Percentiles rank a stretch among this genome's conserved stretches.
Evolutionary conservation across 768 basidiomycete genomes (phyloP).

Genomic region (Lactarius sp.): DNA sequence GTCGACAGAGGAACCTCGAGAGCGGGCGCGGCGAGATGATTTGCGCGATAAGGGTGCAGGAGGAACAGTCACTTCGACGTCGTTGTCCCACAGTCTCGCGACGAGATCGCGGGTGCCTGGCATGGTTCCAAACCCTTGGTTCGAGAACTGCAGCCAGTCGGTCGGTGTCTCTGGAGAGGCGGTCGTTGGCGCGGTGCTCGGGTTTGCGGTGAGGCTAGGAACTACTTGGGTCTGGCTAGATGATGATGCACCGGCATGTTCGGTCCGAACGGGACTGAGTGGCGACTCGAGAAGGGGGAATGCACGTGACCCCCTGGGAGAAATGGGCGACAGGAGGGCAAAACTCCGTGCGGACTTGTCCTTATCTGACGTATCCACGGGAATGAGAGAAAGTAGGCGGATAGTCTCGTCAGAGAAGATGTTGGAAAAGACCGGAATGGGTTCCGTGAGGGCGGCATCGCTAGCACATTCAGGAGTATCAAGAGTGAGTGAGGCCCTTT

Average conservation of each 20-base stretch:
- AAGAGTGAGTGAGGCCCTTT: constrained; percentile 32
- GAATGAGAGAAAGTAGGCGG: constrained; percentile 44
- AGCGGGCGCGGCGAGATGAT: constrained; percentile 30
- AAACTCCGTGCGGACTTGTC: constrained; percentile 28
- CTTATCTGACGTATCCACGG: constrained; percentile 37
- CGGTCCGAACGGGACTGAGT: neutral
- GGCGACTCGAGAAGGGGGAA: constrained; percentile 18
- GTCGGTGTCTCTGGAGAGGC: constrained; percentile 32
- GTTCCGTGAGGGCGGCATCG: constrained; percentile 31
- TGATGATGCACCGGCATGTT: constrained; percentile 14
- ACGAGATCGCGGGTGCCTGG: constrained; percentile 45
- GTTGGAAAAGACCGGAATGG: constrained; percentile 39
- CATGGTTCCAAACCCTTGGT: constrained; percentile 50
- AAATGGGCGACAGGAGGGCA: constrained; percentile 33
- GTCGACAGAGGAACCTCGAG: constrained; percentile 30
- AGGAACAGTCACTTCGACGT: constrained; percentile 50
- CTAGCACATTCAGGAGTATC: constrained; percentile 26
- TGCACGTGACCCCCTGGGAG: constrained; percentile 27
- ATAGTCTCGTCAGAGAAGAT: constrained; percentile 71
- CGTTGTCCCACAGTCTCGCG: constrained; percentile 52
- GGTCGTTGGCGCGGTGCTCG: constrained; percentile 31
- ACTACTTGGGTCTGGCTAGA: neutral
- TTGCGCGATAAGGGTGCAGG: constrained; percentile 29
- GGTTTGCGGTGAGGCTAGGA: constrained; percentile 29
- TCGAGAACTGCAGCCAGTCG: constrained; percentile 69